Percentiles rank a stretch among this genome's conserved stretches.
These are phyloP conservation scores for Scutellaria minor DNA, from an alignment of 257 asterid species.

Conservation along the genomic window DNA sequence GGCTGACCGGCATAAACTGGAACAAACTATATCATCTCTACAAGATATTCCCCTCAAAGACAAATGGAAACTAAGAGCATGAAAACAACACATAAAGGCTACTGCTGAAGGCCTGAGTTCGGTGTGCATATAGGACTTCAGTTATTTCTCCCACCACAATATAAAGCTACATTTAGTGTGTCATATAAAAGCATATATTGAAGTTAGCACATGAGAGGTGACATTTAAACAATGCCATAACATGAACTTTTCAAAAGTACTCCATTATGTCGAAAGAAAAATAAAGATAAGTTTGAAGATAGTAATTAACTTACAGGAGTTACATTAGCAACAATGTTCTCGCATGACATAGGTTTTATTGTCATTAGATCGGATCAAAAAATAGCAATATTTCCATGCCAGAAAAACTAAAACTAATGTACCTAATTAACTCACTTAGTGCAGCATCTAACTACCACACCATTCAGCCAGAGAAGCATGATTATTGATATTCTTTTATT, in stretches of 20 bases:
- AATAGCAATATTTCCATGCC: no score
- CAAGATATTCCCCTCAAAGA: slow-evolving; percentile 17
- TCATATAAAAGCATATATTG: not conserved
- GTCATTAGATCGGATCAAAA: no score
- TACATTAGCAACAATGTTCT: not conserved
- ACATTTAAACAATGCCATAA: slow-evolving; percentile 15
- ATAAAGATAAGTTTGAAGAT: not conserved
- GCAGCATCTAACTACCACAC: not conserved
- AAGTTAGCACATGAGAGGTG: slow-evolving; percentile 10
- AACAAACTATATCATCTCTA: not conserved
- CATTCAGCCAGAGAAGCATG: not conserved
- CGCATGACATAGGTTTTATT: no score
- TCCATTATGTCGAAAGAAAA: no score
- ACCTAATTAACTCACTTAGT: no score
- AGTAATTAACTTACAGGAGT: not conserved
- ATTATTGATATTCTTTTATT: not conserved
- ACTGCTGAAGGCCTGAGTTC: slow-evolving; percentile 12
- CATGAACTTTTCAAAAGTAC: no score
- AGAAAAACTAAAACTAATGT: no score
- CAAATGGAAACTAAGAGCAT: not conserved
- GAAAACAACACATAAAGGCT: slow-evolving; percentile 17
- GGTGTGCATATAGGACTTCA: slow-evolving; percentile 16
- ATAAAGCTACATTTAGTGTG: slow-evolving; percentile 1
- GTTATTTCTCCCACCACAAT: not conserved
- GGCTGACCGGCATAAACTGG: slow-evolving; percentile 2